A percentile compares a stretch with the other conserved stretches of the same genome.
phyloP scores from a whole-genome alignment of 2,329 filamentous ascomycete genomes.

The Blastomyces emzantsi region DNA sequence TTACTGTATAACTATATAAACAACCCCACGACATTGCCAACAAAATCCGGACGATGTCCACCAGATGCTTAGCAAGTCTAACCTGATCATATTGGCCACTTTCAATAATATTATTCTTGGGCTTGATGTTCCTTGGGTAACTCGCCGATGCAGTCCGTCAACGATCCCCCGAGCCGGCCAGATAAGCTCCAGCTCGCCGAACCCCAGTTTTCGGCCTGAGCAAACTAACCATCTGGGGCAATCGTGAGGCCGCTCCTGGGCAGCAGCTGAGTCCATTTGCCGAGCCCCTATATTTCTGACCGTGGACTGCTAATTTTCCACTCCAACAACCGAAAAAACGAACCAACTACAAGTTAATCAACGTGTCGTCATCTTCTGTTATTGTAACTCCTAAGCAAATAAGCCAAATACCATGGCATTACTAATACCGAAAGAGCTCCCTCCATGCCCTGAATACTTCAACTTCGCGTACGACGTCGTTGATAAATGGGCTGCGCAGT shows the following conservation, averaged over 20 bases:
- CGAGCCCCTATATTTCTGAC: background rate
- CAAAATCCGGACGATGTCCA: no score
- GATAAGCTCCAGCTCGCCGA: background rate
- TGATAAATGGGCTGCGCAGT: slow-evolving; percentile 31
- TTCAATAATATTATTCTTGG: no score
- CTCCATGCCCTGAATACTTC: slow-evolving; percentile 22
- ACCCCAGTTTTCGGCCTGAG: background rate
- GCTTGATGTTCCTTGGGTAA: no score
- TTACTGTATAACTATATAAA: no score
- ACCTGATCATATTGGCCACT: no score
- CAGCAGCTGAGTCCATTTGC: background rate
- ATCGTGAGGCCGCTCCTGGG: no score
- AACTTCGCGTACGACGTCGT: slow-evolving; percentile 36
- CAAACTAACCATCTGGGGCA: background rate
- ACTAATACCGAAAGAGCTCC: slow-evolving; percentile 7
- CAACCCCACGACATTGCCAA: no score
- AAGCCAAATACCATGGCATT: background rate
- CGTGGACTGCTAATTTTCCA: background rate
- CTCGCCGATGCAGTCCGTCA: no score
- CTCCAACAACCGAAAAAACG: background rate
- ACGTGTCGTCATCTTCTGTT: background rate
- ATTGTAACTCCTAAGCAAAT: background rate
- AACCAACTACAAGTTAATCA: background rate
- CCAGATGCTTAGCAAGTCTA: no score
- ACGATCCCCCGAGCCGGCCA: background rate